phyloP scores from a whole-genome alignment of 2,329 filamentous ascomycete genomes.

The Ophiocordyceps camponoti-rufipedis region DNA sequence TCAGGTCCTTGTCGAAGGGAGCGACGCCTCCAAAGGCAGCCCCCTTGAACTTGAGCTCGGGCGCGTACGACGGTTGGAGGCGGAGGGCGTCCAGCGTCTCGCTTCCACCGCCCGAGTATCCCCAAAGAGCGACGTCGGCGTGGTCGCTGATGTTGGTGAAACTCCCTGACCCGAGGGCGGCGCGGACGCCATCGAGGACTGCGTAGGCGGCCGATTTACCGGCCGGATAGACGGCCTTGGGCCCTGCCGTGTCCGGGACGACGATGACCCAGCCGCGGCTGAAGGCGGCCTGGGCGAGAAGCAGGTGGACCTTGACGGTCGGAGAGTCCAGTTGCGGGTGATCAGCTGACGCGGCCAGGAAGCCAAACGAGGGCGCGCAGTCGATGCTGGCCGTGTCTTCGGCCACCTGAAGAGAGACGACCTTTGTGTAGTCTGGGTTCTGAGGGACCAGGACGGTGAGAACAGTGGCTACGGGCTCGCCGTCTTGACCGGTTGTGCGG shows the following conservation, averaged over 20 bases:
- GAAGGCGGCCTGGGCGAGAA: slow-evolving; percentile 12
- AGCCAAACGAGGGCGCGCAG: slow-evolving; percentile 10
- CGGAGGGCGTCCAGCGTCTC: slow-evolving; percentile 8
- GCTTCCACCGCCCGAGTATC: slow-evolving; percentile 10
- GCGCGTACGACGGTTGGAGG: slow-evolving; percentile 9
- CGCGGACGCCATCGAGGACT: slow-evolving; percentile 23
- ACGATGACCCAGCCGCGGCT: slow-evolving; percentile 26
- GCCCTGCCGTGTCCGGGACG: slow-evolving; percentile 27
- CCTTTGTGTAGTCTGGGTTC: slow-evolving; percentile 9
- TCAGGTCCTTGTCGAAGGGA: slow-evolving; percentile 4
- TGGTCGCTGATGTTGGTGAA: slow-evolving; percentile 12
- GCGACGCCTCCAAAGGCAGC: slow-evolving; percentile 9
- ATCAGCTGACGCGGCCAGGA: slow-evolving; percentile 4
- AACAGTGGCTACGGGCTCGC: slow-evolving; percentile 16
- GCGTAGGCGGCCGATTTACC: slow-evolving; percentile 21
- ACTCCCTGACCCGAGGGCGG: slow-evolving; percentile 12
- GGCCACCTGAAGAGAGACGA: slow-evolving; percentile 24
- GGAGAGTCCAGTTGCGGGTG: slow-evolving; percentile 15
- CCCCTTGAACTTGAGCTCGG: slow-evolving; percentile 8
- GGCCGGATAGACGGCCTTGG: slow-evolving; percentile 21
- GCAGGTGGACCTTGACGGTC: slow-evolving; percentile 7
- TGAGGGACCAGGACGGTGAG: slow-evolving; percentile 19
- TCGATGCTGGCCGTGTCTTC: slow-evolving; percentile 20
- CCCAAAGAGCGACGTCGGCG: slow-evolving; percentile 24
- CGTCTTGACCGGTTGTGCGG: slow-evolving; percentile 17